A percentile compares a stretch with the other conserved stretches of the same genome.
phyloP scores from a whole-genome alignment of 805 yeast species.

The Metschnikowia picachoensis region DNA sequence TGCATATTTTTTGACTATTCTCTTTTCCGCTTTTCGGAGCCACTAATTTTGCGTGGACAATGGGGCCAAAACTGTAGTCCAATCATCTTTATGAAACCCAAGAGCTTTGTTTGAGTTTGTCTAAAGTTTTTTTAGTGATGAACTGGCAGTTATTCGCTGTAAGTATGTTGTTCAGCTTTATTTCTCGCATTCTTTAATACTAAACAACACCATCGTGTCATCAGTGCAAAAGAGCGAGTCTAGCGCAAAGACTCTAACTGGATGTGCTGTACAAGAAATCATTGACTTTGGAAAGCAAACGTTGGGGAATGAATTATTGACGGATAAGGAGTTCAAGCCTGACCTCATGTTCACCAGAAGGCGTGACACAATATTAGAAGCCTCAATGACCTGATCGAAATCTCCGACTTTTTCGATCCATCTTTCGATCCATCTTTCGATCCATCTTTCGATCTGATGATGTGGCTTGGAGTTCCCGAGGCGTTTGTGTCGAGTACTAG shows the following conservation, averaged over 20 bases:
- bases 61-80: too few relatives aligned
- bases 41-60: too few relatives aligned
- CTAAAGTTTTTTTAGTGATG: too few relatives aligned
- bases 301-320: constrained; percentile 57
- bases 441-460: constrained; percentile 61
- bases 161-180: too few relatives aligned
- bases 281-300: constrained; percentile 56
- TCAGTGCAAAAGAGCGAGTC: constrained; percentile 65
- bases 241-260: constrained; percentile 60
- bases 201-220: constrained; percentile 57
- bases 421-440: too few relatives aligned
- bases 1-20: too few relatives aligned
- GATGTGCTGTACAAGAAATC: constrained; percentile 57
- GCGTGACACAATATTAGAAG: constrained; percentile 59
- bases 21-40: too few relatives aligned
- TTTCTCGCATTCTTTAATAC: too few relatives aligned
- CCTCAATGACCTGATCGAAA: constrained; percentile 55
- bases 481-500: constrained; percentile 25
- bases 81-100: too few relatives aligned
- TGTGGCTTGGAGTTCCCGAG: constrained; percentile 40
- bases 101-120: too few relatives aligned
- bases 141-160: too few relatives aligned
- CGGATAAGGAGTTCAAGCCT: constrained; percentile 61
- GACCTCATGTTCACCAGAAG: constrained; percentile 80
- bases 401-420: constrained; percentile 76